phyloP scores from a whole-genome alignment of 2,329 filamentous ascomycete species.

The Microcyclospora tardicrescens region DNA sequence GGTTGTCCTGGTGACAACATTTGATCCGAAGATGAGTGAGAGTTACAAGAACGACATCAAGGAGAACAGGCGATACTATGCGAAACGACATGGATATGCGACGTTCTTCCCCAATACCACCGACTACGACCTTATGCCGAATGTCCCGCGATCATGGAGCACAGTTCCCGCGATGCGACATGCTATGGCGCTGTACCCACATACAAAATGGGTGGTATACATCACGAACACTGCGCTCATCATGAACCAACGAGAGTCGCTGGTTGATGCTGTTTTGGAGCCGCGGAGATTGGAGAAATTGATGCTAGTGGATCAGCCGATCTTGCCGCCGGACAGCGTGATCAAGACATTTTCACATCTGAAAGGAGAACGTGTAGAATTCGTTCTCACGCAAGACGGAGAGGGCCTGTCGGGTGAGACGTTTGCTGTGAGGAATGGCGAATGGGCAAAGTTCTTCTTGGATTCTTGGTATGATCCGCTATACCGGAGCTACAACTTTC shows the following conservation, averaged over 20 bases:
- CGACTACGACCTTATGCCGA: slow-evolving; percentile 59
- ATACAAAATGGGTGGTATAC: slow-evolving; percentile 73
- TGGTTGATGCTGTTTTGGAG: slow-evolving; percentile 61
- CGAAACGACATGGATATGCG: slow-evolving; percentile 72
- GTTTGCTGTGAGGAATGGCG: slow-evolving; percentile 67
- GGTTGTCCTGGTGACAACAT: slow-evolving; percentile 70
- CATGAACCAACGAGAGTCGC: slow-evolving; percentile 61
- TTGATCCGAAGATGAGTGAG: slow-evolving; percentile 56
- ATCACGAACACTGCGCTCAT: slow-evolving; percentile 76
- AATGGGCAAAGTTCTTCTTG: slow-evolving; percentile 85
- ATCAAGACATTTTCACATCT: slow-evolving; percentile 86
- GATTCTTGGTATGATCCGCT: slow-evolving; percentile 95
- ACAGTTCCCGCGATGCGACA: slow-evolving; percentile 78
- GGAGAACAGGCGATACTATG: slow-evolving; percentile 75
- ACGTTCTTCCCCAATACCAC: slow-evolving; percentile 68
- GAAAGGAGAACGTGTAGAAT: slow-evolving; percentile 62
- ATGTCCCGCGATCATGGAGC: slow-evolving; percentile 51
- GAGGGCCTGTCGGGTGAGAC: slow-evolving; percentile 66
- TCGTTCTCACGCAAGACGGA: slow-evolving; percentile 74
- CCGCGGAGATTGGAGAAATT: slow-evolving; percentile 53
- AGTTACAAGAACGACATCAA: slow-evolving; percentile 61
- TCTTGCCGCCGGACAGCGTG: slow-evolving; percentile 91
- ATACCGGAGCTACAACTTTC: slow-evolving; percentile 89
- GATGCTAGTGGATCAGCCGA: slow-evolving; percentile 74
- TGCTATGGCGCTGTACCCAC: slow-evolving; percentile 67